Evolutionary conservation across 306 rosid genomes (phyloP), one percentile per base, ranked within the genome.

Genomic region (Dryas drummondii): DNA sequence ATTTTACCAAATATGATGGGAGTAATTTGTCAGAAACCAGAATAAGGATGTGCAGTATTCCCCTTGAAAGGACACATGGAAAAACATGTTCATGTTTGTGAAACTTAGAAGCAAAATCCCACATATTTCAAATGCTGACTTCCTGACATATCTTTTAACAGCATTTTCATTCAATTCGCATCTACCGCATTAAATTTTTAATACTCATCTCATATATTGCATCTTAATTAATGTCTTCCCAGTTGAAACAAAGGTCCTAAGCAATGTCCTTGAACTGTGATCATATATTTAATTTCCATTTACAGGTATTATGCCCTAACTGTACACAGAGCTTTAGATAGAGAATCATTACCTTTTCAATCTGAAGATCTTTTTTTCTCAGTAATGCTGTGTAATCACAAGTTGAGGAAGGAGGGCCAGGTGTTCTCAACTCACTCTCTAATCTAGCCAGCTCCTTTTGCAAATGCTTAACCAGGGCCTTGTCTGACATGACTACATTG

Each of bases 401-500:
- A 76, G 80, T 80, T 83, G 98, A 76, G 50, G 90, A 78, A 72
- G 72, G 79, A 78, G 88, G 92, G 48, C 64, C 83, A 9, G 99
- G 99, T 54, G 86, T 87, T 80, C 82, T 92, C 85, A 96, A 80
- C 84, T 96, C 99, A 71, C 92, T 90, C 84, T 92, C 99, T 89
- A 96, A 86, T 85, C 98, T 89, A 74, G 96, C 98, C 80, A 96
- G 85, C 83, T 96, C 98, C 78, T 85, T 92, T 76, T 96, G 99
- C 82, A 96, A 86, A 73, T 96, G 99, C 90, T 90, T 96, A 60
- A 96, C 98, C 86, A 96, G 84, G 58, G 98, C 96, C 91, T 90
- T 96, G 86, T 92, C 98, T 49, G 99, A 96, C 99, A 96, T 85
- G 80, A 96, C 99, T 12, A 96, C 98, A 80, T 96, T 96, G 81